Base-by-base conservation (phyloP, 2,329 filamentous ascomycete species). In the Aspergillus novofumigatus region DNA sequence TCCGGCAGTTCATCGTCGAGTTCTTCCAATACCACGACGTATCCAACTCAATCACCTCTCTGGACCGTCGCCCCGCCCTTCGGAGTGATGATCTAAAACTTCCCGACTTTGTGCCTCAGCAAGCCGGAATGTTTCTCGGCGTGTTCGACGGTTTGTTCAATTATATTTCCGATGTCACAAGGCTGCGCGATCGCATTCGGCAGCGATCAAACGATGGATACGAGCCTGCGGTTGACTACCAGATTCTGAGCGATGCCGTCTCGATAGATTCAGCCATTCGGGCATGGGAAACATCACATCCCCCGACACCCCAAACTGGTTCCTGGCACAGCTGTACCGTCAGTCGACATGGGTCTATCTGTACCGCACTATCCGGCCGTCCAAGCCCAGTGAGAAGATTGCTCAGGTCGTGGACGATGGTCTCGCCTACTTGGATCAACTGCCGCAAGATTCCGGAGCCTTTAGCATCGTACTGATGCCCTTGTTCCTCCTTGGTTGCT, bases 11-110 rank as follows among this genome's bases (percentile, higher is more conserved):
- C 64, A 83, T 87, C 57, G 78, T 85, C 59, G 85, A 87, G 70
- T 93, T 95, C 75, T 93, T 95, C 72, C 88, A 92, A 69, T 96
- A 94, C 66, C 90, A 94, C 71, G 83, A 84, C 67, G 80, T 85
- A 45, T 82, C 80, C 21, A 83, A 81, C 60, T 79, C 82, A 17
- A 77, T 86, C 53, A 86, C 84, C 6, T 81, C 79, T 3, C 68
- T 84, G 25, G 78, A 82, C 56, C 78, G 81, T 51, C 78, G 79
- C 11, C 79, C 80, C 5, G 73, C 82, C n/a, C 76, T 80, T 17
- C 78, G 82, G 64, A 77, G 78, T 60, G 78, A 79, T 26, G 79
- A 82, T 53, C 79, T 84, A 67, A 75, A 76, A 17, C 73, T 84
- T 3, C 82, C 82, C 1, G 72, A 77, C 28, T 84, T 81, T 65